Evolutionary conservation across 331 rosid species (phyloP).

Genomic region (Phaseolus coccineus): DNA sequence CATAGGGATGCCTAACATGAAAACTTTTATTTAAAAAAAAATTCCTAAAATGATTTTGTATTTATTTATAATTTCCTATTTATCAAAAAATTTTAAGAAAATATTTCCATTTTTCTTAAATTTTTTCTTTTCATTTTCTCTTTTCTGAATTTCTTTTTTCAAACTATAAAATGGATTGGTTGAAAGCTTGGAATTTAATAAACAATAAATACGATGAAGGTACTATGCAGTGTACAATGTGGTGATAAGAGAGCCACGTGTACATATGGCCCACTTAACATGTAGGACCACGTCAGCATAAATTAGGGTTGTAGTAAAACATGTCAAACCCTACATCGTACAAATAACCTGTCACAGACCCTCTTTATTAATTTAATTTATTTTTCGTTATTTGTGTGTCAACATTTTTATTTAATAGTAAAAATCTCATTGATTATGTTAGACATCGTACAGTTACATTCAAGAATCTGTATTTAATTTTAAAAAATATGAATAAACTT

Average conservation of each 20-base stretch:
- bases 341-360: neutral
- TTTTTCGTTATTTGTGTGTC: neutral
- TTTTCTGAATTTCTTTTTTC: neutral
- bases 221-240: neutral
- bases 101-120: neutral
- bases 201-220: constrained; percentile 25
- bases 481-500: no score
- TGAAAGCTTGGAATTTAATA: neutral
- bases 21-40: no score
- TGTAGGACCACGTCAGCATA: neutral
- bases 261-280: neutral
- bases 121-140: neutral
- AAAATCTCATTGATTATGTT: no score
- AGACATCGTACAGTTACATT: no score
- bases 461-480: no score
- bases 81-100: no score
- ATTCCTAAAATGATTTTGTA: no score
- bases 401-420: neutral
- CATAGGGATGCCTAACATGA: no score
- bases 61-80: no score
- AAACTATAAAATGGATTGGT: neutral
- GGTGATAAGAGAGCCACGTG: constrained; percentile 37
- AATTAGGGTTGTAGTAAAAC: neutral
- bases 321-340: constrained; percentile 6
- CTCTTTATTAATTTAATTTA: no score